phyloP scores from a whole-genome alignment of 108 stramenopile genomes.

The Poteriospumella lacustris region DNA sequence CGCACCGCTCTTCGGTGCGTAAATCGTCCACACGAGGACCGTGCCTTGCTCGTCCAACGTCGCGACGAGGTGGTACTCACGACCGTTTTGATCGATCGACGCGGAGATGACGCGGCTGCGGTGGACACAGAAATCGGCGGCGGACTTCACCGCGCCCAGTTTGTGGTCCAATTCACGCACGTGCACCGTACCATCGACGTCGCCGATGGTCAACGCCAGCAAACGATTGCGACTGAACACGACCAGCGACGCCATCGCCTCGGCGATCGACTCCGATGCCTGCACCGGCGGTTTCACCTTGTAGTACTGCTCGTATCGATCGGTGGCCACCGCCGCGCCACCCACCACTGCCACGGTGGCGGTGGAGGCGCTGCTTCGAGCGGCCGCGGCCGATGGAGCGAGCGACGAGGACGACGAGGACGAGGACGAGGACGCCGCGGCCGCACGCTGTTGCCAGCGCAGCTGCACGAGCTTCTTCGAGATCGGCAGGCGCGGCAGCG shows the following conservation, averaged over 20 bases:
- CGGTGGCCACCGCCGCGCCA: neutral
- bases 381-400: too few relatives aligned
- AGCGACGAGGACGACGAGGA: too few relatives aligned
- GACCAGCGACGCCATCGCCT: neutral
- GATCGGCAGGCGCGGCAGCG: too few relatives aligned
- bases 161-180: constrained; percentile 3
- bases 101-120: neutral
- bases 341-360: too few relatives aligned
- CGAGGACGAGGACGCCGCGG: too few relatives aligned
- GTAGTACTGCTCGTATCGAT: neutral
- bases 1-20: neutral
- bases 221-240: neutral
- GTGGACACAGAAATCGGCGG: constrained; percentile 6
- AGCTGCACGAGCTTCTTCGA: too few relatives aligned
- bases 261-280: neutral
- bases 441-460: too few relatives aligned
- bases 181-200: neutral
- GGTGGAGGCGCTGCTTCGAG: too few relatives aligned
- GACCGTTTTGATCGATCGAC: neutral
- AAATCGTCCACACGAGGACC: constrained; percentile 22
- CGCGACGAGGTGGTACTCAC: neutral
- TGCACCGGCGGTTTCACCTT: neutral
- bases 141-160: neutral
- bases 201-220: neutral
- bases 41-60: neutral